Percentiles rank a stretch among this genome's conserved stretches.
phyloP scores from a whole-genome alignment of 1,139 yeast species.

The Pichia cactophila region DNA sequence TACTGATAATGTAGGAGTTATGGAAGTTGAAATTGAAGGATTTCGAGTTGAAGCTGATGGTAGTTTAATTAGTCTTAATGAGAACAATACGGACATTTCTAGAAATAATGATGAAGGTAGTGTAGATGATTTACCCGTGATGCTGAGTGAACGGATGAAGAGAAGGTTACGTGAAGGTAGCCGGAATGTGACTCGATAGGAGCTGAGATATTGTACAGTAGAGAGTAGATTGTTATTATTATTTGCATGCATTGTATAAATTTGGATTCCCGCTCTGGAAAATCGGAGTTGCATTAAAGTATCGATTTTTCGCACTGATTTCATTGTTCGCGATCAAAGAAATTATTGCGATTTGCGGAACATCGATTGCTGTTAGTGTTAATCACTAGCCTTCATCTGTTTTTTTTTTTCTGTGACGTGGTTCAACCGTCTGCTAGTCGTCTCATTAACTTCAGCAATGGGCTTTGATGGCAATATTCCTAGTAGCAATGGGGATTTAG shows the following conservation, averaged over 20 bases:
- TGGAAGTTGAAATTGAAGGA: constrained; percentile 5
- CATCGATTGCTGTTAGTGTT: too few relatives aligned
- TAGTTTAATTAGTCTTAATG: constrained; percentile 5
- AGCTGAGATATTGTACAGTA: neutral
- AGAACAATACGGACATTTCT: neutral
- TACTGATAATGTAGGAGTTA: too few relatives aligned
- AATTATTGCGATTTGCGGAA: too few relatives aligned
- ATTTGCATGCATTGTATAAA: too few relatives aligned
- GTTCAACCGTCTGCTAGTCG: too few relatives aligned
- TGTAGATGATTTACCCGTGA: constrained; percentile 8
- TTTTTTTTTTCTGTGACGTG: too few relatives aligned
- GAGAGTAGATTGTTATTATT: too few relatives aligned
- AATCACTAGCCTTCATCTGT: too few relatives aligned
- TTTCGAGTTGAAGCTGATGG: constrained; percentile 8
- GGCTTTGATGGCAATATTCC: constrained; percentile 12
- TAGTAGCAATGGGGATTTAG: constrained; percentile 15
- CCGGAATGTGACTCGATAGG: constrained; percentile 8
- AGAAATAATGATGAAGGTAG: neutral
- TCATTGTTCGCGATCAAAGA: too few relatives aligned
- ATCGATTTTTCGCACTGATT: too few relatives aligned
- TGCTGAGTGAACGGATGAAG: constrained; percentile 25
- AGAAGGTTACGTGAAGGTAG: constrained; percentile 20
- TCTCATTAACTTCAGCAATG: neutral
- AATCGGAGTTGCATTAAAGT: too few relatives aligned
- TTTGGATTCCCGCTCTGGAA: too few relatives aligned